These are phyloP conservation scores for Xenosphaeropsis pyriputrescens DNA, from an alignment of 2,329 filamentous ascomycete genomes.

Conservation along the genomic window DNA sequence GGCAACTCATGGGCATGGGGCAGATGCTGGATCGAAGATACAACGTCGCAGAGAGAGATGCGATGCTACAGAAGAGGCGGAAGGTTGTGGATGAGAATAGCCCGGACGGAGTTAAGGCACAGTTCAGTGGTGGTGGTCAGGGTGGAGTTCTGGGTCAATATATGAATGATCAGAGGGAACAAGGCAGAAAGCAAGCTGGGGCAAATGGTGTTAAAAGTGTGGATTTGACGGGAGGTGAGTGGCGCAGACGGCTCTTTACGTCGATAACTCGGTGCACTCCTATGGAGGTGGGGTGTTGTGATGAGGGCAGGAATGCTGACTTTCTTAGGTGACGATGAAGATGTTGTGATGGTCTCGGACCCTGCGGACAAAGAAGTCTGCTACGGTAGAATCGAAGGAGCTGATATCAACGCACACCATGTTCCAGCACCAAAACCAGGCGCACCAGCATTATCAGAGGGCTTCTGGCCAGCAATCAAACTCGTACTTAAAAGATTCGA, in stretches of 20 bases:
- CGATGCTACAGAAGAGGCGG: conserved; percentile 48
- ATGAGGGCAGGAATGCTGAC: conserved; percentile 3
- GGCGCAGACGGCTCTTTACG: background rate
- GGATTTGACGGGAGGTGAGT: conserved; percentile 22
- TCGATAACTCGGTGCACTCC: background rate
- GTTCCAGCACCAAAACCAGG: conserved; percentile 57
- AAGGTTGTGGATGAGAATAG: conserved; percentile 34
- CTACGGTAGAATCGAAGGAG: conserved; percentile 61
- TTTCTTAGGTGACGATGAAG: conserved; percentile 33
- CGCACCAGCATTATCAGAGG: conserved; percentile 36
- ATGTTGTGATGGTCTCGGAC: conserved; percentile 40
- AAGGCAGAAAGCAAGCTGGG: conserved; percentile 21
- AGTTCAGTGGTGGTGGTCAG: conserved; percentile 30
- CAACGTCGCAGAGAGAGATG: conserved; percentile 53
- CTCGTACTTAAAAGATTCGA: conserved; percentile 48
- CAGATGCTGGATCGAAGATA: conserved; percentile 63
- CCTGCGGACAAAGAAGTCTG: conserved; percentile 60
- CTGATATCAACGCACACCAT: conserved; percentile 48
- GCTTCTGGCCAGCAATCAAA: conserved; percentile 60
- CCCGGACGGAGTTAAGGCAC: conserved; percentile 23
- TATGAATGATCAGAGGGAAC: conserved; percentile 42
- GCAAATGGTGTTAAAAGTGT: conserved; percentile 21
- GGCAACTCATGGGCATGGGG: conserved; percentile 28
- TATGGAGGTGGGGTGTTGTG: conserved; percentile 3
- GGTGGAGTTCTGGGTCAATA: conserved; percentile 50